Conservation (phyloP, 116 monocot genomes). For the Zostera marina region DNA sequence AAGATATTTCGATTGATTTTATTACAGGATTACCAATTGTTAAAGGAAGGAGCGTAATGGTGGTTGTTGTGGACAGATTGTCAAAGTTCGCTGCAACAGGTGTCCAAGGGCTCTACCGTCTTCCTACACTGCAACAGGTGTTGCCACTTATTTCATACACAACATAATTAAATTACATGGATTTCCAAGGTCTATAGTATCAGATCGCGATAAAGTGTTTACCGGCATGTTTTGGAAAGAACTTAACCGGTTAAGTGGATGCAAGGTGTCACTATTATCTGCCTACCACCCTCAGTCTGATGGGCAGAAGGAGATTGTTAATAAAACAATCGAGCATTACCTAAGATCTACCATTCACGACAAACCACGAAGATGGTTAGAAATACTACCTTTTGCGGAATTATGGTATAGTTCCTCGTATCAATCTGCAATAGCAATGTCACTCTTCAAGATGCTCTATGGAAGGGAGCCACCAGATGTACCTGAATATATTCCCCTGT, state of each 20-base stretch:
- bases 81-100: background rate
- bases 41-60: background rate
- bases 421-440: too few relatives aligned
- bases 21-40: background rate
- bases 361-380: too few relatives aligned
- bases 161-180: background rate
- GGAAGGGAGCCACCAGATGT: too few relatives aligned
- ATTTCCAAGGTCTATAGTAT: background rate
- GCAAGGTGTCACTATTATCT: background rate
- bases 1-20: background rate
- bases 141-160: background rate
- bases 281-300: background rate
- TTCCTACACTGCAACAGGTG: background rate
- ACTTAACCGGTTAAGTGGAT: background rate
- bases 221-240: background rate
- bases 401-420: too few relatives aligned
- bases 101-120: background rate
- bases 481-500: too few relatives aligned
- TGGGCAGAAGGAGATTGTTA: too few relatives aligned
- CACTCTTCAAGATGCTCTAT: too few relatives aligned
- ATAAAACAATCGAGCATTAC: too few relatives aligned
- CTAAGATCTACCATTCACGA: too few relatives aligned
- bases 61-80: background rate
- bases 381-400: too few relatives aligned
- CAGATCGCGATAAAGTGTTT: background rate